These are phyloP conservation scores for Gynandropsis gynandra DNA, from an alignment of 345 rosid genomes.

Conservation along the genomic window DNA sequence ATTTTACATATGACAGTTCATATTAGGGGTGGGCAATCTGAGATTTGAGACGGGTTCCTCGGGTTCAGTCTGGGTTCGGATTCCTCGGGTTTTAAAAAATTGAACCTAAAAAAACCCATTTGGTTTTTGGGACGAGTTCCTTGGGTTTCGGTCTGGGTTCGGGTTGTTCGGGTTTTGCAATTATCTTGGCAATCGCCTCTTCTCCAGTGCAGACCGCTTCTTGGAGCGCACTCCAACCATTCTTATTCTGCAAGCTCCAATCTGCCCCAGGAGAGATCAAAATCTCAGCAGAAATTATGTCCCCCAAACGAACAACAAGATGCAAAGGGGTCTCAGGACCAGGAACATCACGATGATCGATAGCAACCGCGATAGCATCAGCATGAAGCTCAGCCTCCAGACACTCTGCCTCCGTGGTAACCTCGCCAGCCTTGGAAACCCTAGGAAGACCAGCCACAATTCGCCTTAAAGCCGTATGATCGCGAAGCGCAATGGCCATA, in stretches of 20 bases:
- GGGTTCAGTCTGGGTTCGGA: too few species aligned
- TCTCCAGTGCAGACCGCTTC: too few species aligned
- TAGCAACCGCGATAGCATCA: slow-evolving; percentile 64
- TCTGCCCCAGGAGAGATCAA: slow-evolving; percentile 91
- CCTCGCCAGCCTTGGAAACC: slow-evolving; percentile 79
- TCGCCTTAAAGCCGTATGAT: slow-evolving; percentile 56
- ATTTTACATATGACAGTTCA: too few species aligned
- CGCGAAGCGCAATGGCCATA: slow-evolving; percentile 67
- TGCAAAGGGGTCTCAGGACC: slow-evolving; percentile 93
- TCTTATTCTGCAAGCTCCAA: slow-evolving; percentile 97
- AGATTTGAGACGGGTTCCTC: slow-evolving; percentile 95
- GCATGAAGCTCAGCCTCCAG: slow-evolving; percentile 64
- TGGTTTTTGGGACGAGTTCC: too few species aligned
- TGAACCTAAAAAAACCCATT: too few species aligned
- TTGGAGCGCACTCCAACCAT: too few species aligned
- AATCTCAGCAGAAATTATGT: slow-evolving; percentile 73
- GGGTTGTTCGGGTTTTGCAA: too few species aligned
- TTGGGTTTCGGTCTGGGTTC: too few species aligned
- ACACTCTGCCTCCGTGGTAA: slow-evolving; percentile 72
- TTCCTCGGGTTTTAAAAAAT: too few species aligned
- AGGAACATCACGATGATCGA: slow-evolving; percentile 88
- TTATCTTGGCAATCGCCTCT: too few species aligned
- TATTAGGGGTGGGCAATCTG: too few species aligned
- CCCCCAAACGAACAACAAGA: slow-evolving; percentile 82
- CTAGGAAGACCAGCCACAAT: slow-evolving; percentile 56